Base-by-base conservation (phyloP, 805 yeast species). In the Wickerhamomyces kurtzmanii region DNA sequence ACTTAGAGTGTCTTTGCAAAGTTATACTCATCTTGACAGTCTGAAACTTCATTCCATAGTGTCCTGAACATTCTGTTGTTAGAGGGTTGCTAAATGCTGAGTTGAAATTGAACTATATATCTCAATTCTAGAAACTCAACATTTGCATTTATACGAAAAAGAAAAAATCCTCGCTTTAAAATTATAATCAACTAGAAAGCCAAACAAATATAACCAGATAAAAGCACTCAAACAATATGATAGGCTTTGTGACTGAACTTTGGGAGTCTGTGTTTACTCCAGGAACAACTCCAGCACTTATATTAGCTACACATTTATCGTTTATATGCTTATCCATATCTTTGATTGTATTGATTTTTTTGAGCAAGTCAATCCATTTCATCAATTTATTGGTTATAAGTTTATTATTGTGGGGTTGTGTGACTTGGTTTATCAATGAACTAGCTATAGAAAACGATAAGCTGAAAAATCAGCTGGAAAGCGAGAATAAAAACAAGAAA, bases 181-280 rank as follows among this genome's bases (percentile, higher is more conserved):
- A n/a, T n/a, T n/a, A n/a, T n/a, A n/a, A n/a, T n/a, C n/a, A n/a
- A n/a, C n/a, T n/a, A n/a, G n/a, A n/a, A n/a, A n/a, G n/a, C n/a
- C n/a, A n/a, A n/a, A n/a, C n/a, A n/a, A n/a, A n/a, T n/a, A n/a
- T n/a, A n/a, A n/a, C n/a, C n/a, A n/a, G n/a, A n/a, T n/a, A n/a
- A n/a, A n/a, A n/a, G n/a, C n/a, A n/a, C n/a, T n/a, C n/a, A n/a
- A n/a, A n/a, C n/a, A n/a, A n/a, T n/a, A 43, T 43, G 42, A 31
- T 38, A 22, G 28, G 55, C 12, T 75, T 75, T 47, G 33, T 80
- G 20, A 59, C 55, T 15, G 93, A 81, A 15, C 65, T 89, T 24
- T 87, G 96, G 96, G 77, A 81, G 31, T 82, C 94, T 10, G 72
- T 91, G 16, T 83, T 89, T 55, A 76, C 84, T 12, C 96, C 97